phyloP scores from a whole-genome alignment of 768 basidiomycete genomes.

The Guyanaporus albipodus region DNA sequence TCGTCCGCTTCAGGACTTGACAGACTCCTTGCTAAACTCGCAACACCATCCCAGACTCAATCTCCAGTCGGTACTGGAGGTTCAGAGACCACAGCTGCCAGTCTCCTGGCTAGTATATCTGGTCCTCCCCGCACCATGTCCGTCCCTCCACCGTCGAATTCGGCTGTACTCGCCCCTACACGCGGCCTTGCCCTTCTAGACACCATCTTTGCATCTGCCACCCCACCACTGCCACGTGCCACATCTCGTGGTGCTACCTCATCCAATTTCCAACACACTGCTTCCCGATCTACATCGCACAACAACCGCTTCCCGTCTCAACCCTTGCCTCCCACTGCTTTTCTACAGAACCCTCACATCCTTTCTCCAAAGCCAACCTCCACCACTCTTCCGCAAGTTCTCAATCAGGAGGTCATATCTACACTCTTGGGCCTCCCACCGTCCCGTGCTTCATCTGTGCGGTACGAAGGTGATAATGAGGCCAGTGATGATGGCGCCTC shows the following conservation, averaged over 20 bases:
- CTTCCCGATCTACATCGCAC: constrained; percentile 10
- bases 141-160: constrained; percentile 27
- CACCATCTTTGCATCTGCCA: constrained; percentile 72
- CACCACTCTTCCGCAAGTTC: constrained; percentile 55
- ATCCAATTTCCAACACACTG: constrained; percentile 11
- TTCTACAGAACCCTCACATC: constrained; percentile 36
- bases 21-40: constrained; percentile 42
- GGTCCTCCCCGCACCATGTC: constrained; percentile 34
- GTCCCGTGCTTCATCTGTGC: constrained; percentile 36
- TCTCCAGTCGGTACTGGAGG: constrained; percentile 22
- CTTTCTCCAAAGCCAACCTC: constrained; percentile 56
- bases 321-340: constrained; percentile 15
- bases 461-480: constrained; percentile 61
- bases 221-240: constrained; percentile 22
- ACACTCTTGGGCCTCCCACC: constrained; percentile 54
- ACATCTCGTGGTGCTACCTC: constrained; percentile 15
- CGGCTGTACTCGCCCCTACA: constrained; percentile 25
- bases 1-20: constrained; percentile 42
- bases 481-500: constrained; percentile 32
- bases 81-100: constrained; percentile 35
- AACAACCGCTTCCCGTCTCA: constrained; percentile 6
- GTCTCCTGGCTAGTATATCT: constrained; percentile 48
- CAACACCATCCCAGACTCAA: constrained; percentile 15
- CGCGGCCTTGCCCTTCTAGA: constrained; percentile 62
- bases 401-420: constrained; percentile 68